Percentiles rank a stretch among this genome's conserved stretches.
These are phyloP conservation scores for Boletus reticulatus DNA, from an alignment of 768 basidiomycete species.

Conservation along the genomic window DNA sequence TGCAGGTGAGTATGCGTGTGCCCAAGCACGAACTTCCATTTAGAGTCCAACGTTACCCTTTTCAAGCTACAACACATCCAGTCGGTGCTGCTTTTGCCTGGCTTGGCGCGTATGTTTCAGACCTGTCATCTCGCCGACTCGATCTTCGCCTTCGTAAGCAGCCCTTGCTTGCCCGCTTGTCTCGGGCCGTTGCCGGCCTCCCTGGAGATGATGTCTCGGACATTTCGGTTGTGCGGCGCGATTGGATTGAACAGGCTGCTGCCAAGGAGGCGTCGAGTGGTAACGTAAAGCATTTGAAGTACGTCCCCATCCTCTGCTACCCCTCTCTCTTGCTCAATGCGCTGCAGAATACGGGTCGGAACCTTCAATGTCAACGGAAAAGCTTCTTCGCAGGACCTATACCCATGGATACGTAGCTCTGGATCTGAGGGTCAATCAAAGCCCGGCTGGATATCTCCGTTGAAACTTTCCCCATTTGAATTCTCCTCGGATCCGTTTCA, in stretches of 20 bases:
- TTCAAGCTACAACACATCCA: slow-evolving; percentile 12
- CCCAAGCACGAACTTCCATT: neutral
- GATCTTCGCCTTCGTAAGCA: slow-evolving; percentile 54
- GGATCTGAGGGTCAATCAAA: neutral
- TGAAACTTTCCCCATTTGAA: slow-evolving; percentile 38
- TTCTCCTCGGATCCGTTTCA: slow-evolving; percentile 20
- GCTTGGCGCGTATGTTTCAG: slow-evolving; percentile 13
- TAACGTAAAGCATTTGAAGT: slow-evolving; percentile 27
- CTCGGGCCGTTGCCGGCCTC: slow-evolving; percentile 58
- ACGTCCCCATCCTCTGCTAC: neutral
- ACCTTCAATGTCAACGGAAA: slow-evolving; percentile 88
- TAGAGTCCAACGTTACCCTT: neutral
- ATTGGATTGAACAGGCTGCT: slow-evolving; percentile 57
- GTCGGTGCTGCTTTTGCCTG: slow-evolving; percentile 16
- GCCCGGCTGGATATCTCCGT: slow-evolving; percentile 33
- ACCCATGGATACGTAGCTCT: slow-evolving; percentile 54
- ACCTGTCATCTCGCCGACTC: slow-evolving; percentile 4
- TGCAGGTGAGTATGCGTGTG: slow-evolving; percentile 46
- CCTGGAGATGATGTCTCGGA: slow-evolving; percentile 62
- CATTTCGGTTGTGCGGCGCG: slow-evolving; percentile 54
- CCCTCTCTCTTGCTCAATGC: neutral
- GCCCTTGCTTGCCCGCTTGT: slow-evolving; percentile 55
- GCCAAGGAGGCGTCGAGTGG: slow-evolving; percentile 27
- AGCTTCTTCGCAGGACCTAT: slow-evolving; percentile 68
- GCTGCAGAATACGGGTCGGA: slow-evolving; percentile 59